Evolutionary conservation across 148 eudicot species (phyloP), one percentile per base, ranked within the genome.

Genomic region (Chenopodium album): DNA sequence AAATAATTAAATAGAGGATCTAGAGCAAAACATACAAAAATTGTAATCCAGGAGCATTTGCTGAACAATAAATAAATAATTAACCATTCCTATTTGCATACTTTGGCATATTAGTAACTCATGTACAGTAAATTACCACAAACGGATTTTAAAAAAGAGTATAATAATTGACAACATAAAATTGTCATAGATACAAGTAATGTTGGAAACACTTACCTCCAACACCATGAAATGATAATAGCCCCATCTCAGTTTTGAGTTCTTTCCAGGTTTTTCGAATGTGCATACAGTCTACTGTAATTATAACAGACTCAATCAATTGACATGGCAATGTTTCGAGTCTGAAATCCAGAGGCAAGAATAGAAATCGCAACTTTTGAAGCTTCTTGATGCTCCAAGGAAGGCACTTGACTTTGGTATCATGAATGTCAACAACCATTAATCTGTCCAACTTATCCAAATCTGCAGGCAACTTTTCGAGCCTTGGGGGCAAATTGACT

Each of bases 181-280:
- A 37, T 4, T 2, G 4, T 4, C 3, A 4, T 37, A 37, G 41
- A 4, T 37, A 37, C 5, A 37, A 37, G 41, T 37, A 37, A 37
- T 37, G 41, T 4, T 32, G 37, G 2, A 32, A 32, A 4, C 65
- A 60, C 65, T 60, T 60, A 60, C 65, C 23, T 60, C 8, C 4
- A 26, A 54, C 60, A 54, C 10, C 52, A 48, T 1, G 52, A 64
- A 37, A 37, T 37, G 41, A 37, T 37, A 37, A 37, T 37, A 37
- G 41, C 41, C 41, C 41, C 41, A 37, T 64, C 68, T 64, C 31
- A 5, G 28, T n/a, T 29, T 66, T 66, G 32, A 66, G 70, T 7
- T 66, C 70, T 66, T 66, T 66, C 70, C 70, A 66, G 34, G 70
- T 66, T 66, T 66, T 66, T 14, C 70, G 70, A 23, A 29, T 14